These are phyloP conservation scores for Yarrowia bubula DNA, from an alignment of 805 yeast species.

Conservation along the genomic window DNA sequence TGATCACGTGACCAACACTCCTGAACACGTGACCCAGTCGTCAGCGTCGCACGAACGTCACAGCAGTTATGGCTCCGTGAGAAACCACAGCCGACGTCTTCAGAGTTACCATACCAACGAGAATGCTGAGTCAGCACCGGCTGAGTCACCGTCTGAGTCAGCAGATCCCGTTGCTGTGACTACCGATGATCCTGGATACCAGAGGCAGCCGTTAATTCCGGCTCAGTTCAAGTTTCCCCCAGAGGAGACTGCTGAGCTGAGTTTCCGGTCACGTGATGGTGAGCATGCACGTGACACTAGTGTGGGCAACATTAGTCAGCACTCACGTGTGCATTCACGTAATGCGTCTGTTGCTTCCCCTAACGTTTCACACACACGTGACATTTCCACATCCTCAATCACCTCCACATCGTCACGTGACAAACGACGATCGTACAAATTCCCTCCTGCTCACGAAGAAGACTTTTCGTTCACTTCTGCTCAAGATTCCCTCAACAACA, in stretches of 20 bases:
- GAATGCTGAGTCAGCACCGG: background rate
- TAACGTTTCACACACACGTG: too few species aligned
- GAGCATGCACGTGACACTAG: background rate
- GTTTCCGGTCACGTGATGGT: background rate
- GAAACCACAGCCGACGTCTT: background rate
- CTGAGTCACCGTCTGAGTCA: background rate
- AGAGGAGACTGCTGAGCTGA: background rate
- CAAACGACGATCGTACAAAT: background rate
- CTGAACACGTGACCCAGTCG: background rate
- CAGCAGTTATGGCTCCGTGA: background rate
- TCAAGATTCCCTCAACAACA: background rate
- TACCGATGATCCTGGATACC: background rate
- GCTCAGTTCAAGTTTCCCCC: conserved; percentile 4
- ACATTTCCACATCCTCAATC: background rate
- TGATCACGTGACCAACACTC: background rate
- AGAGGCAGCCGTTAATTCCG: background rate
- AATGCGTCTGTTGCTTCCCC: too few species aligned
- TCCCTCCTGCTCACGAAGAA: background rate
- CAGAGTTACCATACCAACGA: background rate
- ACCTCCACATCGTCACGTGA: background rate
- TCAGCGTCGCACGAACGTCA: background rate
- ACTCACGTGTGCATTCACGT: background rate
- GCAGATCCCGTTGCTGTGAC: background rate
- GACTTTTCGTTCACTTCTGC: background rate
- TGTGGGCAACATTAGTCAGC: background rate